Conservation (phyloP, 164 flowering plant genomes). For the Kingdonia uniflora region DNA sequence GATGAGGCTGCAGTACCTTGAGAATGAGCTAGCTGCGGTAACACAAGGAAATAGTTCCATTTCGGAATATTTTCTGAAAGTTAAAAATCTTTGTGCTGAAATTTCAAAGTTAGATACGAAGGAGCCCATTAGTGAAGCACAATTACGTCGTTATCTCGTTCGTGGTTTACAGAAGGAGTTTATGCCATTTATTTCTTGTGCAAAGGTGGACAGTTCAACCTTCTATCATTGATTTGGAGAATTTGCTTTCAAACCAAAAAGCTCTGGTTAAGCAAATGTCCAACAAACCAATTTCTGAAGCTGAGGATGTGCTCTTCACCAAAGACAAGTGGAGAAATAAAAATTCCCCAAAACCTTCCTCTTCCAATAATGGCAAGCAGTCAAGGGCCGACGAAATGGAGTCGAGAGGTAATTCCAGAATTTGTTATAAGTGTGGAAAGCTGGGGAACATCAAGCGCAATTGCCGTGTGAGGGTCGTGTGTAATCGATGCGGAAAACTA, state of each 20-base stretch:
- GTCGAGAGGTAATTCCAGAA: not conserved
- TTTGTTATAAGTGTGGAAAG: constrained; percentile 2
- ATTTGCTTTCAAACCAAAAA: not conserved
- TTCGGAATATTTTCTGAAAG: constrained; percentile 1
- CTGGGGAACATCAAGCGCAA: not conserved
- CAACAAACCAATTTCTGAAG: not conserved
- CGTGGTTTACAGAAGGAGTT: not conserved
- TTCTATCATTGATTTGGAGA: constrained; percentile 2
- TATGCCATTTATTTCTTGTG: constrained; percentile 1
- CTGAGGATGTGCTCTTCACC: constrained; percentile 1
- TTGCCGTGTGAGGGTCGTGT: not conserved
- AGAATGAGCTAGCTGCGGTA: not conserved
- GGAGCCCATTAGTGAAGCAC: constrained; percentile 3
- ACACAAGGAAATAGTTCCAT: not conserved
- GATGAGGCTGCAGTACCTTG: not conserved
- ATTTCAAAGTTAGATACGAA: not conserved
- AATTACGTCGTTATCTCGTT: not conserved
- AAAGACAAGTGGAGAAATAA: constrained; percentile 1
- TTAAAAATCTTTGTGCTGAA: constrained; percentile 2
- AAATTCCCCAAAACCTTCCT: not conserved
- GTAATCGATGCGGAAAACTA: constrained; percentile 1
- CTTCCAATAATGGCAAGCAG: not conserved
- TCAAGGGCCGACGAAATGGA: not conserved
- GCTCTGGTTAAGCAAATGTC: not conserved
- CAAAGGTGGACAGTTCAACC: not conserved